Evolutionary conservation across 129 eudicot genomes (phyloP).

Genomic region (Solidago caesia): DNA sequence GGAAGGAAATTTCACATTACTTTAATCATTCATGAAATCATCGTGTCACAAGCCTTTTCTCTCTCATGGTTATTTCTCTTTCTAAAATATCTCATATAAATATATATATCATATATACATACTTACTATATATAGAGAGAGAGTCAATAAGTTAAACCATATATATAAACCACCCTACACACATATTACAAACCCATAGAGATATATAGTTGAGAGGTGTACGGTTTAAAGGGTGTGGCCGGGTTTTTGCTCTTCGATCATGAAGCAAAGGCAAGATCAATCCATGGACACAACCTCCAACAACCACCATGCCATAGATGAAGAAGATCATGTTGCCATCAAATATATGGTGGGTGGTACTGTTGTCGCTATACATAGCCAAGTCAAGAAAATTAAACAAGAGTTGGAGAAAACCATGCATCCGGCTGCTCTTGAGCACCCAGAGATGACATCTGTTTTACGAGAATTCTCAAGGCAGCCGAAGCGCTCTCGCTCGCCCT

Average conservation of each 20-base stretch:
- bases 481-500: conserved; percentile 63
- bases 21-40: conserved; percentile 32
- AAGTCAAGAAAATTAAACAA: conserved; percentile 52
- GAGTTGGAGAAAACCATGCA: conserved; percentile 60
- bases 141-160: conserved; percentile 1
- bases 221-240: conserved; percentile 31
- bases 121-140: no score
- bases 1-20: conserved; percentile 14
- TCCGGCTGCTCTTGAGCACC: conserved; percentile 31
- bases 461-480: conserved; percentile 36
- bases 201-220: conserved; percentile 3
- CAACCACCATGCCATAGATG: conserved; percentile 27
- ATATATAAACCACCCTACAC: conserved; percentile 16
- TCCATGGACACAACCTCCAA: conserved; percentile 26
- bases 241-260: background rate
- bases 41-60: conserved; percentile 18
- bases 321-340: background rate
- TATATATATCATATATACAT: background rate
- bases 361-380: conserved; percentile 56
- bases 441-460: conserved; percentile 35
- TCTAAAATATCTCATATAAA: conserved; percentile 23
- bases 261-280: conserved; percentile 25
- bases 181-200: background rate
- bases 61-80: background rate
- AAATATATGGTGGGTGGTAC: conserved; percentile 23